Evolutionary conservation across 1,139 yeast species (phyloP).

Genomic region (Kurtzmaniella quercitrusa): DNA sequence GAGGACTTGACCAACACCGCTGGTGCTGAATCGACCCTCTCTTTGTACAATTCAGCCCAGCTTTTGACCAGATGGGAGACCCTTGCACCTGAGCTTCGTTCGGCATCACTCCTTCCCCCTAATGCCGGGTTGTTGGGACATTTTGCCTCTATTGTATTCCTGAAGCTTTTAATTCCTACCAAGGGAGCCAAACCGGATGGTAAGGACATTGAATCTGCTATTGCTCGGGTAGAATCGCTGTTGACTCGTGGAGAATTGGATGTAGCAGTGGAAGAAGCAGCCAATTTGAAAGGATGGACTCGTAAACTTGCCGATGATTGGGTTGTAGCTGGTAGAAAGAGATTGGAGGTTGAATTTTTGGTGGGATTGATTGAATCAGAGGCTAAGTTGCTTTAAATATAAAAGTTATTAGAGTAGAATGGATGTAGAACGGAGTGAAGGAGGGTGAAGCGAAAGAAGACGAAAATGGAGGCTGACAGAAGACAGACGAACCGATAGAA

Average conservation of each 20-base stretch:
- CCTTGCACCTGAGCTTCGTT: constrained; percentile 81
- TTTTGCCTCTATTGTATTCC: constrained; percentile 71
- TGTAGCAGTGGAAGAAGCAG: constrained; percentile 88
- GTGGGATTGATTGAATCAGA: constrained; percentile 63
- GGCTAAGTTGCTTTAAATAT: constrained; percentile 31
- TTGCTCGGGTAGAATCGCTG: constrained; percentile 79
- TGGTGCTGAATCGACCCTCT: constrained; percentile 49
- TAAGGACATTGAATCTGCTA: constrained; percentile 80
- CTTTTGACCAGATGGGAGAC: constrained; percentile 68
- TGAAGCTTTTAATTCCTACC: constrained; percentile 65
- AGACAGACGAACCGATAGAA: too few species aligned
- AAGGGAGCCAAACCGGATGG: constrained; percentile 60
- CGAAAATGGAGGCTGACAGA: too few species aligned
- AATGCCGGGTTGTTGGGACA: constrained; percentile 96
- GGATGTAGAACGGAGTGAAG: neutral
- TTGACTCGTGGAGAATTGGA: constrained; percentile 75
- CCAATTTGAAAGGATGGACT: constrained; percentile 90
- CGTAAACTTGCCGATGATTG: constrained; percentile 87
- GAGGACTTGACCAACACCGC: constrained; percentile 38
- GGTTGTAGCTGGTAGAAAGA: constrained; percentile 83
- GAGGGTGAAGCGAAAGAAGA: too few species aligned
- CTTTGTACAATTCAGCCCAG: constrained; percentile 64
- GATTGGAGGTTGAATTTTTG: constrained; percentile 82
- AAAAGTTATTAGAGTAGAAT: neutral
- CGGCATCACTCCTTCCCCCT: constrained; percentile 86